Evolutionary conservation across 2,329 filamentous ascomycete species (phyloP).

Genomic region (Xenosphaeropsis pyriputrescens): DNA sequence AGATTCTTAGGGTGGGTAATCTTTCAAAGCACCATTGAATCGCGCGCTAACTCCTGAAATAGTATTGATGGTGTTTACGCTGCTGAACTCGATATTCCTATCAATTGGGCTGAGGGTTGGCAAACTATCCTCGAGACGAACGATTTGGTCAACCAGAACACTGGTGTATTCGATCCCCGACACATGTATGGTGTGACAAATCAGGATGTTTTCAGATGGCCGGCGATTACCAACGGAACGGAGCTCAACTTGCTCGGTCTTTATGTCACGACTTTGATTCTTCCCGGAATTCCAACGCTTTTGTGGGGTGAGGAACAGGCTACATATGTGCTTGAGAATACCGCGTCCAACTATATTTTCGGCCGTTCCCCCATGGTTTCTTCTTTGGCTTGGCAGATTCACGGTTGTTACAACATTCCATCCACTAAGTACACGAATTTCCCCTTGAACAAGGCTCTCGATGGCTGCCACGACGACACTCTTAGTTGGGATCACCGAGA

Average conservation of each 20-base stretch:
- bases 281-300: slow-evolving; percentile 44
- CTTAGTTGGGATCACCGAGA: slow-evolving; percentile 48
- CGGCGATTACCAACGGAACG: slow-evolving; percentile 38
- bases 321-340: slow-evolving; percentile 48
- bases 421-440: slow-evolving; percentile 41
- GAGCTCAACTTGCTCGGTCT: slow-evolving; percentile 40
- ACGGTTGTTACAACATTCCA: slow-evolving; percentile 45
- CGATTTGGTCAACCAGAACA: slow-evolving; percentile 44
- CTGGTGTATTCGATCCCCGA: slow-evolving; percentile 44
- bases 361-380: slow-evolving; percentile 48
- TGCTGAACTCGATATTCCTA: slow-evolving; percentile 34
- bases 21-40: not conserved
- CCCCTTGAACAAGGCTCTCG: slow-evolving; percentile 35
- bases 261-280: slow-evolving; percentile 41
- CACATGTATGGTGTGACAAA: slow-evolving; percentile 52
- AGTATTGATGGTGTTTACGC: slow-evolving; percentile 37
- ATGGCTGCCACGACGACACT: slow-evolving; percentile 40
- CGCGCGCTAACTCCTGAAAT: not conserved
- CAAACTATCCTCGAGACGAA: slow-evolving; percentile 40
- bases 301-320: slow-evolving; percentile 54
- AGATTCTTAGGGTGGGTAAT: slow-evolving; percentile 33
- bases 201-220: slow-evolving; percentile 53
- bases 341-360: slow-evolving; percentile 49
- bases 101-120: slow-evolving; percentile 37
- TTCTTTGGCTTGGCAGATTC: slow-evolving; percentile 45